Percentiles rank a stretch among this genome's conserved stretches.
Evolutionary conservation across 2,329 filamentous ascomycete genomes (phyloP).

Genomic region (Metarhizium sp.): DNA sequence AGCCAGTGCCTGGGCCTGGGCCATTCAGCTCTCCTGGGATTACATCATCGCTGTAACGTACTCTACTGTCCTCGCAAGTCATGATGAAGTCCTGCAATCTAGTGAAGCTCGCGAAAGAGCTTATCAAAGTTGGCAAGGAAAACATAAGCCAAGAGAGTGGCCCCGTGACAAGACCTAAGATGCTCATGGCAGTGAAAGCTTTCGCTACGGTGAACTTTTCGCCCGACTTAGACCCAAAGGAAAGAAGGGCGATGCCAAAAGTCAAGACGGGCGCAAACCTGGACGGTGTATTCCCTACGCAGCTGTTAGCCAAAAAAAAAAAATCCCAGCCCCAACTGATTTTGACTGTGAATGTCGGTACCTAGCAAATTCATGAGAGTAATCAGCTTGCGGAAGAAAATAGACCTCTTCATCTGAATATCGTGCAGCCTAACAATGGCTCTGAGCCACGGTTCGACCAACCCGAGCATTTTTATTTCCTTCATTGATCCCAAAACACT

Average conservation of each 20-base stretch:
- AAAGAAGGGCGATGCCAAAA: conserved; percentile 12
- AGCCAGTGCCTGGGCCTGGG: too few relatives aligned
- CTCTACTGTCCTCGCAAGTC: neutral
- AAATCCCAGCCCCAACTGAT: too few relatives aligned
- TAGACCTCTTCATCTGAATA: conserved; percentile 11
- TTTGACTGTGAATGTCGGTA: neutral
- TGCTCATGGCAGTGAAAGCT: too few relatives aligned
- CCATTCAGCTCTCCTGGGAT: too few relatives aligned
- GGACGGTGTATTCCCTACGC: conserved; percentile 5
- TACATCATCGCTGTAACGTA: neutral
- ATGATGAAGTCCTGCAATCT: conserved; percentile 11
- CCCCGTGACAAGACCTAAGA: too few relatives aligned
- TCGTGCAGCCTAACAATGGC: conserved; percentile 11
- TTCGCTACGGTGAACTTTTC: too few relatives aligned
- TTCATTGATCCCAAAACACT: conserved; percentile 20
- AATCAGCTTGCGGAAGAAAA: conserved; percentile 13
- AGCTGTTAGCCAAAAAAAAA: neutral
- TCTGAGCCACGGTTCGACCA: conserved; percentile 10
- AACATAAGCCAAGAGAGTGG: too few relatives aligned
- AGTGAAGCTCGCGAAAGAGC: conserved; percentile 15
- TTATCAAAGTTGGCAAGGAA: conserved; percentile 1
- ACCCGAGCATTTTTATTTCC: conserved; percentile 22
- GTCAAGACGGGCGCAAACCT: conserved; percentile 10
- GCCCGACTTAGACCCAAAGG: too few relatives aligned
- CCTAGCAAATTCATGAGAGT: conserved; percentile 13